Conservation (phyloP, 2,329 filamentous ascomycete species). For the Nemania serpens region DNA sequence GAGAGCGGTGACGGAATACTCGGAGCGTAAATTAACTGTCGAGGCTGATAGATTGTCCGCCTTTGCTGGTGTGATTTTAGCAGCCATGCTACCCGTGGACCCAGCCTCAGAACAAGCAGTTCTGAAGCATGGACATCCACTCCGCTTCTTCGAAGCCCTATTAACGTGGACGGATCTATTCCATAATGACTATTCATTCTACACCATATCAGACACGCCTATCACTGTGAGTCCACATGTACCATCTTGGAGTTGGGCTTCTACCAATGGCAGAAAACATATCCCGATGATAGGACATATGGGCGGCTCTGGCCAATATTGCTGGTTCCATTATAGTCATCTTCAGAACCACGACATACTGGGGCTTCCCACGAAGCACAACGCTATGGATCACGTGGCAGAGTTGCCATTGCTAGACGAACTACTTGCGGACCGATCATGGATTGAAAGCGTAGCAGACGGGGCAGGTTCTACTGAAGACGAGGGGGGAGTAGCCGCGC, state of each 20-base stretch:
- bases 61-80: conserved; percentile 2
- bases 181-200: background rate
- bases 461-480: background rate
- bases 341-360: conserved; percentile 15
- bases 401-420: background rate
- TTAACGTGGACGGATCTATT: conserved; percentile 2
- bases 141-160: conserved; percentile 11
- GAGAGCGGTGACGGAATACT: conserved; percentile 1
- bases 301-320: background rate
- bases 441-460: background rate
- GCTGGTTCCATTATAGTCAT: background rate
- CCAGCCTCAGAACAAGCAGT: background rate
- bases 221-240: background rate
- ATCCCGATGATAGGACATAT: background rate
- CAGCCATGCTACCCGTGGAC: background rate
- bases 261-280: background rate
- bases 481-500: background rate
- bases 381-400: background rate
- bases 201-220: background rate
- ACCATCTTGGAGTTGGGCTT: conserved; percentile 20
- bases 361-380: conserved; percentile 1
- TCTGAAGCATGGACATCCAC: conserved; percentile 14
- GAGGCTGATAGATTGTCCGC: conserved; percentile 12
- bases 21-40: background rate
- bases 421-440: conserved; percentile 1